A percentile compares a stretch with the other conserved stretches of the same genome.
phyloP scores from a whole-genome alignment of 176 grass and related monocot species.

The Ananas comosus region DNA sequence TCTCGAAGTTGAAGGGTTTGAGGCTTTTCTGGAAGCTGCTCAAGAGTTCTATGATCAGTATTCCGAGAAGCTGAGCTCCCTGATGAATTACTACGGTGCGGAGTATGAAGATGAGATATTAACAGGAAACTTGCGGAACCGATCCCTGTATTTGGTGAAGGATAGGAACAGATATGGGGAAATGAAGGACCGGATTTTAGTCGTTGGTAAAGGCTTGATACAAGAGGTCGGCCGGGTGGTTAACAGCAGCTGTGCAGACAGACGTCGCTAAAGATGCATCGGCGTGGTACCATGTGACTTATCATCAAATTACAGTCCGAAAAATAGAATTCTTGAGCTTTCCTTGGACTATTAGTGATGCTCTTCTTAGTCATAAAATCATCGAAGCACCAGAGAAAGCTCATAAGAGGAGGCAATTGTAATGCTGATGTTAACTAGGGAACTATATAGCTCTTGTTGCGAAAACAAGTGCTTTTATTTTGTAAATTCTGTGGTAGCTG shows the following conservation, averaged over 20 bases:
- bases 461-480: not conserved
- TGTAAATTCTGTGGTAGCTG: not conserved
- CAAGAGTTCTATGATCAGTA: slow-evolving; percentile 49
- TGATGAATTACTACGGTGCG: slow-evolving; percentile 66
- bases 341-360: slow-evolving; percentile 62
- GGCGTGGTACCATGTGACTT: slow-evolving; percentile 78
- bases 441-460: not conserved
- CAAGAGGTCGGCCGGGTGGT: slow-evolving; percentile 44
- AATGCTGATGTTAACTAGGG: not conserved
- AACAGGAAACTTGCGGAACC: slow-evolving; percentile 78
- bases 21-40: slow-evolving; percentile 40
- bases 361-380: slow-evolving; percentile 54
- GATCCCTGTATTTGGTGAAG: slow-evolving; percentile 48
- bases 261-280: slow-evolving; percentile 50
- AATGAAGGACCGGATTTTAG: slow-evolving; percentile 85
- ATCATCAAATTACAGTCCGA: slow-evolving; percentile 38
- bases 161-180: slow-evolving; percentile 79
- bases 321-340: slow-evolving; percentile 63
- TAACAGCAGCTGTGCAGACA: slow-evolving; percentile 15
- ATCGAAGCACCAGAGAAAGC: slow-evolving; percentile 20
- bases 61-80: slow-evolving; percentile 49
- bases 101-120: slow-evolving; percentile 83
- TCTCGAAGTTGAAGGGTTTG: slow-evolving; percentile 52
- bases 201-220: slow-evolving; percentile 39
- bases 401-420: not conserved